Conservation (phyloP, 148 eudicot species). For the Cornus kousa region DNA sequence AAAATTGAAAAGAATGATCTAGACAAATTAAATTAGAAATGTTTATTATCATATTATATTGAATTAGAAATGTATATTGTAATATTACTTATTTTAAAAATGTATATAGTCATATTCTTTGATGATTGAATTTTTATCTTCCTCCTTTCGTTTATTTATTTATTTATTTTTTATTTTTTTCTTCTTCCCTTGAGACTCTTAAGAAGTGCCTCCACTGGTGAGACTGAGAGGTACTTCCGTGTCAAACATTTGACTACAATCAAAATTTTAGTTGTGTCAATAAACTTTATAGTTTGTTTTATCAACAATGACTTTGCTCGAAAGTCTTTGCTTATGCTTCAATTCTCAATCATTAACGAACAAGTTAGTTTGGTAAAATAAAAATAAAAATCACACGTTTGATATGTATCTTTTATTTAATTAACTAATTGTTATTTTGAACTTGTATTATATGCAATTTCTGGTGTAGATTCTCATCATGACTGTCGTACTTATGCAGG, state of each 20-base stretch:
- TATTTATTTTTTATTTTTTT: too few relatives aligned
- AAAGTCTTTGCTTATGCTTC: background rate
- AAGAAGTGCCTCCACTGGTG: background rate
- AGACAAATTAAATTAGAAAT: too few relatives aligned
- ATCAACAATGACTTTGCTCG: background rate
- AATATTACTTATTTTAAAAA: too few relatives aligned
- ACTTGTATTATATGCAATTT: background rate
- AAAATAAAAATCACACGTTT: background rate
- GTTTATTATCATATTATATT: too few relatives aligned
- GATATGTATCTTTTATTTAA: background rate
- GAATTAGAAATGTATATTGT: too few relatives aligned
- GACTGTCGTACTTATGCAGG: slow-evolving; percentile 32
- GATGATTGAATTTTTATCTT: too few relatives aligned
- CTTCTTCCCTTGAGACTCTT: too few relatives aligned
- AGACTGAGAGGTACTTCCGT: background rate
- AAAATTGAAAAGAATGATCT: too few relatives aligned
- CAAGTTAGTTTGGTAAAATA: background rate
- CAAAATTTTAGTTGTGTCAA: background rate
- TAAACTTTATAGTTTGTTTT: background rate
- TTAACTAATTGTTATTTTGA: background rate
- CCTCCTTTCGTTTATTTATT: too few relatives aligned
- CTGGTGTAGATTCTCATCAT: background rate
- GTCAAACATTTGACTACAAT: background rate
- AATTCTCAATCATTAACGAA: background rate
- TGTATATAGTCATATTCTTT: too few relatives aligned